Evolutionary conservation across 2,329 filamentous ascomycete genomes (phyloP), one percentile per base, ranked within the genome.

Genomic region (Chaetomiaceae sp.): DNA sequence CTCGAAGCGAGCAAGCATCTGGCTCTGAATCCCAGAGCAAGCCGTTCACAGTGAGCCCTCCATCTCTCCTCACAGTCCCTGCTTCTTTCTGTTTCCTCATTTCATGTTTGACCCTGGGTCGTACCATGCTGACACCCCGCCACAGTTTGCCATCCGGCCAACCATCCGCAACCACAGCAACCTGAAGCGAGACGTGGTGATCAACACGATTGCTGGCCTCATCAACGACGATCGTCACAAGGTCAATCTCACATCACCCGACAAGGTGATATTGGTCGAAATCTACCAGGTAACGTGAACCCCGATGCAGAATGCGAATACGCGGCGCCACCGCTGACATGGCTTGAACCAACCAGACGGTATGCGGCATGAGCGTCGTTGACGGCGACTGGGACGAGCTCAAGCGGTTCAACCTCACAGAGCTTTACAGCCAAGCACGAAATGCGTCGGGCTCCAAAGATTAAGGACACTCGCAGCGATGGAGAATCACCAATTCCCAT

Each of bases 121-220:
- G n/a, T n/a, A 23, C 55, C 6, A 23, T 14, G 1, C 27, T 50
- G 42, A 44, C 13, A 19, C 17, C 2, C 14, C 1, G 17, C 6
- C 6, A 40, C 34, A 92, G 87, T 93, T 89, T 68, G 88, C 87
- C n/a, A 91, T 95, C 59, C 82, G 88, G 39, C 81, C 85, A n/a
- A 86, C 81, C 13, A 81, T 89, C 55, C 82, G 88, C 49, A 88
- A 87, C 62, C 84, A 91, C 68, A 83, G 75, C 58, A 75, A 75
- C 3, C 74, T 92, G 54, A 85, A 79, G 59, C 79, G 87, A 52
- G 79, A 84, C 56, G 73, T 73, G 16, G 75, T 92, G 43, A 92
- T 93, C 66, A 81, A 85, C 61, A 79, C 78, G 56, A 77, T 92
- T 56, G 88, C 87, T 4, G 71, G 73, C 34, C 70, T 83, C 25